phyloP scores from a whole-genome alignment of 345 rosid species.

The Ceriops tagal region DNA sequence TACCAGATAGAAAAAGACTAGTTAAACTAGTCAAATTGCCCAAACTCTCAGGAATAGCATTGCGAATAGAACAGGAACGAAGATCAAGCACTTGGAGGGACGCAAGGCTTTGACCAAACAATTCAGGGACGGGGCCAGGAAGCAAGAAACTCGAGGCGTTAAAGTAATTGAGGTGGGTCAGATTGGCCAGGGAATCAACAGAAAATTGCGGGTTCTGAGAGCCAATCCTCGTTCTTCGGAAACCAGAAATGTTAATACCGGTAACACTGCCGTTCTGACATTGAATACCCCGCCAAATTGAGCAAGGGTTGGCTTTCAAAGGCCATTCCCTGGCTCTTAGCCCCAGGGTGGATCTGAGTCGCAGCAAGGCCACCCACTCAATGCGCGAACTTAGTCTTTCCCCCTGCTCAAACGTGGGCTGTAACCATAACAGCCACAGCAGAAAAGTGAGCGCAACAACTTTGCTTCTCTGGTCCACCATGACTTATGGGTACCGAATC shows the following conservation, averaged over 20 bases:
- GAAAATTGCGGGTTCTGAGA: slow-evolving; percentile 66
- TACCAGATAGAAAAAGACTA: slow-evolving; percentile 55
- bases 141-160: slow-evolving; percentile 76
- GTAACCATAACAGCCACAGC: slow-evolving; percentile 40
- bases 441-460: slow-evolving; percentile 33
- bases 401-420: slow-evolving; percentile 51
- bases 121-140: slow-evolving; percentile 76
- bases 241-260: slow-evolving; percentile 80
- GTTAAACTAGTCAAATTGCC: slow-evolving; percentile 67
- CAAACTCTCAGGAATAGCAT: slow-evolving; percentile 59
- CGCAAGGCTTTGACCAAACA: slow-evolving; percentile 59
- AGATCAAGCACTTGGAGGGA: slow-evolving; percentile 81
- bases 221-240: slow-evolving; percentile 78
- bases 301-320: slow-evolving; percentile 74
- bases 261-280: slow-evolving; percentile 63
- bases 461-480: slow-evolving; percentile 56
- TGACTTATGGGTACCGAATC: slow-evolving; percentile 31
- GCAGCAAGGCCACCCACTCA: slow-evolving; percentile 60
- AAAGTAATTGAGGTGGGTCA: slow-evolving; percentile 58
- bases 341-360: slow-evolving; percentile 88
- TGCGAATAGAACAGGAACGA: slow-evolving; percentile 56
- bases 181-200: slow-evolving; percentile 64
- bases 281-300: slow-evolving; percentile 59
- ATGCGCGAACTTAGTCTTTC: slow-evolving; percentile 39
- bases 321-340: slow-evolving; percentile 91